Evolutionary conservation across 2,329 filamentous ascomycete species (phyloP).

Genomic region (Helicocarpus griseus): DNA sequence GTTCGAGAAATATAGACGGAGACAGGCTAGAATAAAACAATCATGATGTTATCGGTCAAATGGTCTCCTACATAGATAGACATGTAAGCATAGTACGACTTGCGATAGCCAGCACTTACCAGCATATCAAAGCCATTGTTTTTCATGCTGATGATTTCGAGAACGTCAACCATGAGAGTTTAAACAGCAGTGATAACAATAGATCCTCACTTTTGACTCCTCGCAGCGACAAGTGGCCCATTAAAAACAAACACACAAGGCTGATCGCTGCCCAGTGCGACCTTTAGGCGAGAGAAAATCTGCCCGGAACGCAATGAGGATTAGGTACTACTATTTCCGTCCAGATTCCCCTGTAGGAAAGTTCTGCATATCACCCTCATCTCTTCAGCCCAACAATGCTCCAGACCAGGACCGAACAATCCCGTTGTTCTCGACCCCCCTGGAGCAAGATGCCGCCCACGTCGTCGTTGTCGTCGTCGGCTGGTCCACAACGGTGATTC

Average conservation of each 20-base stretch:
- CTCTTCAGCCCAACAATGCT: neutral
- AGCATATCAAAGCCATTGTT: too few species aligned
- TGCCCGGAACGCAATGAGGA: neutral
- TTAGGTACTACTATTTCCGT: neutral
- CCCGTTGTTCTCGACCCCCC: slow-evolving; percentile 4
- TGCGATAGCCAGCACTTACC: too few species aligned
- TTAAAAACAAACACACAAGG: neutral
- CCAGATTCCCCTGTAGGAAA: neutral
- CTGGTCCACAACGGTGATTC: slow-evolving; percentile 8
- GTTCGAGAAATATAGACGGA: neutral
- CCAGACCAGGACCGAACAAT: slow-evolving; percentile 5
- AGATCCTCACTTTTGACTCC: too few species aligned
- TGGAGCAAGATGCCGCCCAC: neutral
- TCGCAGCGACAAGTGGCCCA: too few species aligned
- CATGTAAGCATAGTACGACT: too few species aligned
- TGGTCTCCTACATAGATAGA: too few species aligned
- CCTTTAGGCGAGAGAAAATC: neutral
- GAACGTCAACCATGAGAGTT: too few species aligned
- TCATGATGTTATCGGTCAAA: too few species aligned
- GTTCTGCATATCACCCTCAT: neutral
- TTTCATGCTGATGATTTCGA: too few species aligned
- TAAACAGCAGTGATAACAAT: too few species aligned
- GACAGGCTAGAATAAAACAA: too few species aligned
- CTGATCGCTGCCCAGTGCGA: neutral
- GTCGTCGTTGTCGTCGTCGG: slow-evolving; percentile 5